Conservation (phyloP, 164 flowering plant species). For the Echeveria elegans region DNA sequence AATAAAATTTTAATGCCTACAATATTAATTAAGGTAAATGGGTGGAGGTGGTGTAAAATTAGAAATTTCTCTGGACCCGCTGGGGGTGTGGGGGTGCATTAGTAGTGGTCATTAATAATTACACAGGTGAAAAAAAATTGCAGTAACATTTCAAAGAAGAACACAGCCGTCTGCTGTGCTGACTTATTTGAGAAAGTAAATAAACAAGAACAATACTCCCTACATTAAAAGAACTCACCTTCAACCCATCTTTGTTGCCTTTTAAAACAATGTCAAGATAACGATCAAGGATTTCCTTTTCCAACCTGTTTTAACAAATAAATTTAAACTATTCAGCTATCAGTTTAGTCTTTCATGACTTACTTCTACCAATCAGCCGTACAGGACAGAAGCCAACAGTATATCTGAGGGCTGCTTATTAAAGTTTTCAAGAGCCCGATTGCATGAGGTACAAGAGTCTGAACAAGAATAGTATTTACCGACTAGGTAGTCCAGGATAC, state of each 20-base stretch:
- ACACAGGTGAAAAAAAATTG: no score
- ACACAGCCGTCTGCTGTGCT: no score
- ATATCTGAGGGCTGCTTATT: not conserved
- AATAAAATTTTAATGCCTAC: no score
- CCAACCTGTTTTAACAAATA: slow-evolving; percentile 44
- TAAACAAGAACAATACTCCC: no score
- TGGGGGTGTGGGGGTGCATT: no score
- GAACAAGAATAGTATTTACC: slow-evolving; percentile 33
- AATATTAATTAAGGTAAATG: no score
- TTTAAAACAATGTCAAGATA: slow-evolving; percentile 87
- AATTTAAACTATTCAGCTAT: not conserved
- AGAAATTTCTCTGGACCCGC: no score
- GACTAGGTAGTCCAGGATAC: slow-evolving; percentile 99
- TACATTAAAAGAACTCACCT: slow-evolving; percentile 52
- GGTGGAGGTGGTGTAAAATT: no score
- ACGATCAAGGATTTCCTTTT: slow-evolving; percentile 89
- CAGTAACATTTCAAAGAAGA: no score
- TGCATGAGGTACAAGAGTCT: not conserved
- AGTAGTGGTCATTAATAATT: no score
- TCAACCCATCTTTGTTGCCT: slow-evolving; percentile 94
- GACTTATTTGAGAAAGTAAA: no score
- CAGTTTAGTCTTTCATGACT: not conserved
- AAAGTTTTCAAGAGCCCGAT: not conserved
- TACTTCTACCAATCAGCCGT: not conserved
- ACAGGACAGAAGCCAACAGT: not conserved